Conservation (phyloP, 257 asterid species). For the Solanum sitiens region DNA sequence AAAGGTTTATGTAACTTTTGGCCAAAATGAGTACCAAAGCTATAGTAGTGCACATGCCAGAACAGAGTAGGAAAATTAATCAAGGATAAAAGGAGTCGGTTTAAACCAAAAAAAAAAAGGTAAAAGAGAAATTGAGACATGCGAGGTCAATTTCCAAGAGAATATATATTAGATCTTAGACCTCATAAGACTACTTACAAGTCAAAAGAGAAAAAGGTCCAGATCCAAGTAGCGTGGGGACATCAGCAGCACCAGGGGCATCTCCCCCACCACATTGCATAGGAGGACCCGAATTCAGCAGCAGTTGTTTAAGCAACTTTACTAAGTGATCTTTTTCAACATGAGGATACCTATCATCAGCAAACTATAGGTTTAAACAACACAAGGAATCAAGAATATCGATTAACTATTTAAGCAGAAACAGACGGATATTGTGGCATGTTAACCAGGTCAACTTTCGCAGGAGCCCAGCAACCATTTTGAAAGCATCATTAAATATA, state of each 20-base stretch:
- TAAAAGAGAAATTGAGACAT: slow-evolving; percentile 3
- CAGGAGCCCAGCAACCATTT: background rate
- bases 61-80: background rate
- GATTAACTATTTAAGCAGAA: background rate
- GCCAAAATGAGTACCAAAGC: background rate
- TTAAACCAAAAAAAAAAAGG: background rate
- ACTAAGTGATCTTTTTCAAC: slow-evolving; percentile 69
- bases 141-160: slow-evolving; percentile 6
- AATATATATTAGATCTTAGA: background rate
- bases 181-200: slow-evolving; percentile 35
- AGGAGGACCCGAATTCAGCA: slow-evolving; percentile 60
- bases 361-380: background rate
- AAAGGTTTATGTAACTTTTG: background rate
- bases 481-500: background rate
- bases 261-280: slow-evolving; percentile 35
- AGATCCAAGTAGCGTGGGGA: slow-evolving; percentile 91
- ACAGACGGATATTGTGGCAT: background rate
- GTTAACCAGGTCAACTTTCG: background rate
- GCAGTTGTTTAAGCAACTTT: slow-evolving; percentile 72
- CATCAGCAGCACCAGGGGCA: slow-evolving; percentile 79
- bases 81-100: background rate
- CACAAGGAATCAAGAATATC: background rate
- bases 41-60: background rate
- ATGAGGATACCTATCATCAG: slow-evolving; percentile 65
- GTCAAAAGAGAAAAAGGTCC: slow-evolving; percentile 73